Percentiles rank a stretch among this genome's conserved stretches.
These are phyloP conservation scores for Ogataea ganodermae DNA, from an alignment of 805 yeast genomes.

Conservation along the genomic window DNA sequence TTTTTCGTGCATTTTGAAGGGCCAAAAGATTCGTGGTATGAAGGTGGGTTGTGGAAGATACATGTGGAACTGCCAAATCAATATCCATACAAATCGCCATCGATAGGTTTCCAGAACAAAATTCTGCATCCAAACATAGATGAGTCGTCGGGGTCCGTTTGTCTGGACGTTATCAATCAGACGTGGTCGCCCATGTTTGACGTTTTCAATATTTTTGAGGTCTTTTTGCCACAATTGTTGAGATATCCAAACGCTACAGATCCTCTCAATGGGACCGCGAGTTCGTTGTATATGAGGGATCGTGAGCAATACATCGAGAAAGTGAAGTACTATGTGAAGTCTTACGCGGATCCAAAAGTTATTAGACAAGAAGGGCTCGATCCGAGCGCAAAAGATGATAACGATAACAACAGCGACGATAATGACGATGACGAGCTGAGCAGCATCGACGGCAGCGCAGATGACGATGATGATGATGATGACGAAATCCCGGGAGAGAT, in stretches of 20 bases:
- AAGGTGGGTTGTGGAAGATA: slow-evolving; percentile 85
- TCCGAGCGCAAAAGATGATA: slow-evolving; percentile 30
- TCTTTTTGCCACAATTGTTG: slow-evolving; percentile 87
- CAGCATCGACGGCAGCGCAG: slow-evolving; percentile 27
- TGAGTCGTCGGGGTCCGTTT: slow-evolving; percentile 85
- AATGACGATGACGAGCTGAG: slow-evolving; percentile 35
- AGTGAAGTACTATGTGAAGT: slow-evolving; percentile 72
- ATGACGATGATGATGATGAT: slow-evolving; percentile 25
- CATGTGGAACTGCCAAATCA: slow-evolving; percentile 94
- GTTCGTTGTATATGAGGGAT: slow-evolving; percentile 72
- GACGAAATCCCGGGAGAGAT: slow-evolving; percentile 38
- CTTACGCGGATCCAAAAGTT: slow-evolving; percentile 55
- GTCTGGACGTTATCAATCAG: slow-evolving; percentile 94
- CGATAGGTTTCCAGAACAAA: slow-evolving; percentile 88
- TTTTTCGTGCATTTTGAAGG: slow-evolving; percentile 84
- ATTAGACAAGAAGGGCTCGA: slow-evolving; percentile 29
- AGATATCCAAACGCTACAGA: slow-evolving; percentile 94
- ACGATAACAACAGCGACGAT: slow-evolving; percentile 24
- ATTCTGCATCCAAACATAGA: slow-evolving; percentile 96
- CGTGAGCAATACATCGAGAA: slow-evolving; percentile 63
- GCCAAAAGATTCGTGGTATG: slow-evolving; percentile 85
- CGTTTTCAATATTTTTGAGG: slow-evolving; percentile 84
- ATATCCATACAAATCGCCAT: slow-evolving; percentile 94
- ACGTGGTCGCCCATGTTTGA: slow-evolving; percentile 99
- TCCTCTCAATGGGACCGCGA: slow-evolving; percentile 90